Conservation (phyloP, 2,329 filamentous ascomycete genomes). For the Dactylellina sp. region DNA sequence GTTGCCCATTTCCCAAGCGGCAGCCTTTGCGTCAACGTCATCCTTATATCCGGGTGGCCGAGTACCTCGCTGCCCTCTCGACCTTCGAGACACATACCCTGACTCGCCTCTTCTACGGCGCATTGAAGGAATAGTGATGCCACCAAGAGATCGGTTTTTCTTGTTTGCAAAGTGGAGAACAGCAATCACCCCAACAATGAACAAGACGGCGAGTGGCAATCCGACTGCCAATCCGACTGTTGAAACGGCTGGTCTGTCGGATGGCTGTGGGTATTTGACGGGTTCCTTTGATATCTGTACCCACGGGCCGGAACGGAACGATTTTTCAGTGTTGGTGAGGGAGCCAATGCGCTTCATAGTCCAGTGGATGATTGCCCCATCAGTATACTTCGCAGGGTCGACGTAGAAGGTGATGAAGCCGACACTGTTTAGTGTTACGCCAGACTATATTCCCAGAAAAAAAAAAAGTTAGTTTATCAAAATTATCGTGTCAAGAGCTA, state of each 20-base stretch:
- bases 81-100: conserved; percentile 39
- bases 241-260: conserved; percentile 35
- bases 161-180: conserved; percentile 41
- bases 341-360: conserved; percentile 42
- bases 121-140: conserved; percentile 52
- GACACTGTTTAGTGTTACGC: conserved; percentile 30
- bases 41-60: conserved; percentile 45
- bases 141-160: conserved; percentile 39
- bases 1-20: conserved; percentile 53
- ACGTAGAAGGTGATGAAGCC: conserved; percentile 55
- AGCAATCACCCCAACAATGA: conserved; percentile 38
- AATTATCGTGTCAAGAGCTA: no score
- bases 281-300: conserved; percentile 36
- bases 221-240: conserved; percentile 51
- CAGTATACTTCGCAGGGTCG: conserved; percentile 40
- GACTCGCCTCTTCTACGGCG: conserved; percentile 35
- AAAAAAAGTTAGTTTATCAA: conserved; percentile 7
- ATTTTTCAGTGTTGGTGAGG: conserved; percentile 43
- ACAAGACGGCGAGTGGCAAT: conserved; percentile 34
- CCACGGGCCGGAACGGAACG: conserved; percentile 42
- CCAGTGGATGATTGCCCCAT: conserved; percentile 48
- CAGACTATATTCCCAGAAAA: conserved; percentile 41
- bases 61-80: conserved; percentile 13
- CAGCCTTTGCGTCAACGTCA: conserved; percentile 47
- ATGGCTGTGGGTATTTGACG: conserved; percentile 24